Evolutionary conservation across 371 early-diverging fungal genomes (phyloP), one percentile per base, ranked within the genome.

Genomic region (Apophysomyces sp.): DNA sequence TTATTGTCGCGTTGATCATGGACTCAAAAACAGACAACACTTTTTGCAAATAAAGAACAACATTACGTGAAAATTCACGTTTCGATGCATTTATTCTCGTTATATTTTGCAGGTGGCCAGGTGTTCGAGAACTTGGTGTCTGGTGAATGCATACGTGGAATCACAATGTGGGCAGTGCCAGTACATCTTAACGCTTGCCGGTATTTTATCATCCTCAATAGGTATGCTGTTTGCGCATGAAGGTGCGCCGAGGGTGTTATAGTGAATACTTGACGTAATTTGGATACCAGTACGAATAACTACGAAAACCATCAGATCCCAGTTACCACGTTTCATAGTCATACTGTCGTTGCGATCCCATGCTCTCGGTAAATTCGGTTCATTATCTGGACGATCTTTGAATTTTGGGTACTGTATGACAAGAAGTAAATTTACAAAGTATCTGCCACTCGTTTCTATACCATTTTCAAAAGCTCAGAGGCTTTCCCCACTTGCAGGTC

Each of bases 1-100:
- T 92, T 39, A 94, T 94, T 67, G 91, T 94, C 34, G 93, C 90
- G 13, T 83, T 94, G 59, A 94, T 94, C 61, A 67, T 92, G 54
- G 90, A 89, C 62, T 86, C 92, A 60, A 91, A 89, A 74, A 88
- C 87, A n/a, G 81, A 71, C 49, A 73, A 80, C 44, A 63, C 66
- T 40, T 57, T 71, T 36, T 80, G 81, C 62, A 57, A 58, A 52
- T 68, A 63, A 68, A 53, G 54, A n/a, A 51, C 41, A 31, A 32
- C 59, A 49, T 18, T 49, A 21, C 49, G 21, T 44, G 21, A 44
- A 21, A 21, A 21, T 18, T 44, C 8, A 44, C 21, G 21, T 7
- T 21, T 44, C 24, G 51, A 39, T 51, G 52, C 37, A 34, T 53
- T 60, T 58, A 32, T 34, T 49, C 41, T 51, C 49, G 16, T 21